Base-by-base conservation (phyloP, 805 yeast genomes). In the Saccharomycopsis malanga region DNA sequence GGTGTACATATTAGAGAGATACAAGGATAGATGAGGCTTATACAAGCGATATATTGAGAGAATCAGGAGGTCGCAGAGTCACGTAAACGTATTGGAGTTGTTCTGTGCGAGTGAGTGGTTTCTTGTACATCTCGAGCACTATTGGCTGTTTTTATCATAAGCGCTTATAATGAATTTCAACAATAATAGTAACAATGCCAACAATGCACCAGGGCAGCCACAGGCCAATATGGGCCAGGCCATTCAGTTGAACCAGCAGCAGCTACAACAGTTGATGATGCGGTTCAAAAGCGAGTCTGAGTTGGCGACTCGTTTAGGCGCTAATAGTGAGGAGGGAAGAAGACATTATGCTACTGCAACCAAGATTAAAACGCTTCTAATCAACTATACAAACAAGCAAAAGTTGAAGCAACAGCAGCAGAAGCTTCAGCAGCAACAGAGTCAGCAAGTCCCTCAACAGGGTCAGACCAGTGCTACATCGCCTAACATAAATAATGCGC, bases 321-420 rank as follows among this genome's bases (percentile, higher is more conserved):
- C 42, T 4, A 39, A 44, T 18, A 44, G 46, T 15, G 52, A 47
- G 18, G 44, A 34, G 15, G 52, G 48, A 12, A 39, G 36, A 15
- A 39, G 37, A 14, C 54, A 51, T 24, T 22, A 42, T 7, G 48
- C 43, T 6, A 41, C 44, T n/a, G 54, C 52, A n/a, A 22, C 30
- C 3, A 51, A 48, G 34, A 51, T 51, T 20, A 48, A 48, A 23
- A 36, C 22, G 18, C n/a, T 51, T 17, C 30, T 51, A 5, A 15
- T 47, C 42, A 49, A 32, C 23, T 36, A 25, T 35, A 25, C 46
- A 21, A 44, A 50, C 21, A 48, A 44, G 39, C 39, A 48, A 15
- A 42, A 39, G 29, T 30, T 48, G 25, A 25, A 48, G 34, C 46
- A 46, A 24, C 51, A 49, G 39, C 49, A 44, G 36, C 35, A 40